phyloP scores from a whole-genome alignment of 2,329 filamentous ascomycete genomes.

The Aspergillus fijiensis region DNA sequence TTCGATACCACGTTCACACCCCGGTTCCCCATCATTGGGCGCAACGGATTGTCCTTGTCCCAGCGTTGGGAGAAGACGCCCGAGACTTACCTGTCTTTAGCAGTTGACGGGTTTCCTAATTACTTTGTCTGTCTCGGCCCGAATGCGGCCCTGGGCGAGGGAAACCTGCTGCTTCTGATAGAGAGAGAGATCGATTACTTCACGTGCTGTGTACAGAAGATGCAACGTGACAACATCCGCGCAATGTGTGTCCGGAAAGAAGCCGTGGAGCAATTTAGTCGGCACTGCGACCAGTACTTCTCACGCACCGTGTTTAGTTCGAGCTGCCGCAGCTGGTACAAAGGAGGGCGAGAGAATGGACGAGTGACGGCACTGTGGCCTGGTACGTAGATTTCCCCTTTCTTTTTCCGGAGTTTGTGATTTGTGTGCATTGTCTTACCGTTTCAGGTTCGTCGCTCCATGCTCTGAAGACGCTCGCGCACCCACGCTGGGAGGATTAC shows the following conservation, averaged over 20 bases:
- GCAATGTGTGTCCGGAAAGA: conserved; percentile 27
- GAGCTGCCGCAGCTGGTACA: conserved; percentile 43
- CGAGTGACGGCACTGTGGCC: conserved; percentile 37
- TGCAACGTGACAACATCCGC: conserved; percentile 38
- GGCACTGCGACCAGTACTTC: conserved; percentile 38
- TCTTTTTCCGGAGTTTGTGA: neutral
- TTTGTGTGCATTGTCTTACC: conserved; percentile 1
- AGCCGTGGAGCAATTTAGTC: conserved; percentile 30
- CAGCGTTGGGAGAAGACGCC: conserved; percentile 34
- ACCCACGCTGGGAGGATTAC: conserved; percentile 43
- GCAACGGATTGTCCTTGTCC: conserved; percentile 26
- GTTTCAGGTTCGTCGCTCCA: conserved; percentile 37
- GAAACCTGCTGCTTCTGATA: conserved; percentile 35
- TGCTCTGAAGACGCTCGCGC: conserved; percentile 34
- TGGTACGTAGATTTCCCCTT: conserved; percentile 21
- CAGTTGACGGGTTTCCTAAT: conserved; percentile 36
- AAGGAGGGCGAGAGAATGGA: conserved; percentile 33
- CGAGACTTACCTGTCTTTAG: conserved; percentile 38
- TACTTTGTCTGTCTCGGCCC: conserved; percentile 38
- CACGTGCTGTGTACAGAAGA: conserved; percentile 34
- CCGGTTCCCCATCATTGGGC: conserved; percentile 36
- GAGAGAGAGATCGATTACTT: conserved; percentile 37
- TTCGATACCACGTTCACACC: conserved; percentile 39
- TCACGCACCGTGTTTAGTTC: conserved; percentile 34
- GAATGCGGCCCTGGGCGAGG: conserved; percentile 34